Evolutionary conservation across 192 early-diverging fungal species (phyloP), one percentile per base, ranked within the genome.

Genomic region (Cetraspora pellucida): DNA sequence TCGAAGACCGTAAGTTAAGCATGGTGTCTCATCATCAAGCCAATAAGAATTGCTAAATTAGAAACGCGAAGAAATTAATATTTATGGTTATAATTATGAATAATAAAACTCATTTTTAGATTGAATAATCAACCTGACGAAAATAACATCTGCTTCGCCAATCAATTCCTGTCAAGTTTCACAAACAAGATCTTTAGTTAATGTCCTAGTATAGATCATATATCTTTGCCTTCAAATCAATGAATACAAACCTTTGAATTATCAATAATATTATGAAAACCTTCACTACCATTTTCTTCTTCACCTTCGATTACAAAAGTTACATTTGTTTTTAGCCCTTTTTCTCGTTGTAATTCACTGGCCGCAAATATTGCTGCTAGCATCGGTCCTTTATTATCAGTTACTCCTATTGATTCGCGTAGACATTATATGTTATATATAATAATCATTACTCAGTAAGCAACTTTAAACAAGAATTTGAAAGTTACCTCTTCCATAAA

Each of bases 301-400:
- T 93, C 92, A 50, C 92, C 92, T 77, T 93, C 92, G 43, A 93
- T 90, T 80, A 91, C 84, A 72, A 93, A 92, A 47, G 89, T 88
- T 9, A 93, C 91, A 44, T 91, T 86, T 17, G 89, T 81, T 58
- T 86, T 83, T 58, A 93, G 74, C 0, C 77, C 55, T 1, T 87
- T 82, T n/a, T 89, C 82, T 45, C 87, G 86, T 11, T 85, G 81
- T 60, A 93, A 79, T 65, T 92, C 92, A 43, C 87, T 83, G 1
- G 89, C 89, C 3, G 92, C 92, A 84, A 91, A 93, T 25, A 92
- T 88, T 25, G 84, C 86, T 6, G 92, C 87, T 50, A 94, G 79
- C 21, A 94, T 87, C 0, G 93, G 93, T 44, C 93, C 93, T 82
- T 94, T 94, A 78, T 94, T 91, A 75, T 94, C 93, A n/a, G 88